Conservation (phyloP, 352 stramenopile genomes). For the Phytophthora citrophthora region DNA sequence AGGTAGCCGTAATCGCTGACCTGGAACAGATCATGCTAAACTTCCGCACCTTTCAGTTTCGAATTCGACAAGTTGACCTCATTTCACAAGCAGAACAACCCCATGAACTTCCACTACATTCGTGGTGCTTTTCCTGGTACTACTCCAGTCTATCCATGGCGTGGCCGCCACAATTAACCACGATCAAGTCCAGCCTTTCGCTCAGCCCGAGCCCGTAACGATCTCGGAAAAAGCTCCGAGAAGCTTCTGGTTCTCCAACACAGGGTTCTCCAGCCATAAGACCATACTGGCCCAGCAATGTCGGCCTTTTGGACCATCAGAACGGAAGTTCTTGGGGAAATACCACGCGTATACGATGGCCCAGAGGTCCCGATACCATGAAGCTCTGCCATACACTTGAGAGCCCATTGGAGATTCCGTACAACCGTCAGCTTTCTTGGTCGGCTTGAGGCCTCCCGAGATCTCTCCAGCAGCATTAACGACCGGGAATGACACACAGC, state of each 20-base stretch:
- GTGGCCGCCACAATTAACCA: conserved; percentile 1
- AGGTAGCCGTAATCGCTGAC: no score
- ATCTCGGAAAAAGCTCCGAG: conserved; percentile 13
- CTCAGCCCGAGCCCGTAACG: neutral
- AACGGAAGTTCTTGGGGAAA: conserved; percentile 9
- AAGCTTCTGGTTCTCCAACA: no score
- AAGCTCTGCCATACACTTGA: conserved; percentile 21
- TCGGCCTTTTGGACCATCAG: no score
- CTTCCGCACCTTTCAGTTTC: no score
- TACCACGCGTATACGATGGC: conserved; percentile 21
- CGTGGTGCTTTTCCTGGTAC: neutral
- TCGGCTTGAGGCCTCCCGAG: neutral
- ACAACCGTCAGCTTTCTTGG: neutral
- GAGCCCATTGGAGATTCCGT: neutral
- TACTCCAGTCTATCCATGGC: neutral
- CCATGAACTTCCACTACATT: no score
- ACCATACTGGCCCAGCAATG: no score
- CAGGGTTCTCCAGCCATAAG: no score
- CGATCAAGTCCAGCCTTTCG: conserved; percentile 7
- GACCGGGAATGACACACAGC: neutral
- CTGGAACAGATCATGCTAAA: no score
- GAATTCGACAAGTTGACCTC: no score
- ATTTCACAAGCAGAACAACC: no score
- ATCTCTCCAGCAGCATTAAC: conserved; percentile 9
- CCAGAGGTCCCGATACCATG: conserved; percentile 5